These are phyloP conservation scores for Colletotrichum orbiculare DNA, from an alignment of 2,329 filamentous ascomycete species.

Conservation along the genomic window DNA sequence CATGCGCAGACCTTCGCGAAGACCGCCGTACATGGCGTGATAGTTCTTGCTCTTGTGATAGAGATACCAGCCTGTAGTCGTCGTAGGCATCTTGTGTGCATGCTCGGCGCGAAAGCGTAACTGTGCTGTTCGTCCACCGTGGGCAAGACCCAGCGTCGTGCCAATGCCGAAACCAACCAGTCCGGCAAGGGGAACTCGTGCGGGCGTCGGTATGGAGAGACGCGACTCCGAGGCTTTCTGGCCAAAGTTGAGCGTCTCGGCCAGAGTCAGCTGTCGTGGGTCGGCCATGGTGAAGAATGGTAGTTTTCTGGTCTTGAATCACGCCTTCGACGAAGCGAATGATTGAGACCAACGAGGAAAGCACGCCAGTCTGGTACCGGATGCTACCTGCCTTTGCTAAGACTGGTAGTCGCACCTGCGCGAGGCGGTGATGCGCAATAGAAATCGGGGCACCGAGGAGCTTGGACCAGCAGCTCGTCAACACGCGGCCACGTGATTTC, in stretches of 20 bases:
- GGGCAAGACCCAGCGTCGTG: conserved; percentile 74
- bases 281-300: conserved; percentile 21
- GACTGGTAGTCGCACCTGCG: too few relatives aligned
- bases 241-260: conserved; percentile 42
- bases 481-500: conserved; percentile 43
- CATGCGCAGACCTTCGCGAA: conserved; percentile 82
- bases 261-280: conserved; percentile 14
- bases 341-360: not conserved
- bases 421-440: not conserved
- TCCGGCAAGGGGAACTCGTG: conserved; percentile 74
- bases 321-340: too few relatives aligned
- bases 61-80: conserved; percentile 92
- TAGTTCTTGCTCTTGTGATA: conserved; percentile 99
- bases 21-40: conserved; percentile 79
- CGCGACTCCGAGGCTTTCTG: conserved; percentile 53
- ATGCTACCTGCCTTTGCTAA: not conserved
- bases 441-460: conserved; percentile 13
- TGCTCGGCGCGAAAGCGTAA: conserved; percentile 95
- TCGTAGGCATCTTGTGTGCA: conserved; percentile 88
- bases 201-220: conserved; percentile 71
- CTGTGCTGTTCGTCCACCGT: conserved; percentile 79
- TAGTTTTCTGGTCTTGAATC: too few relatives aligned
- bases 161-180: conserved; percentile 75
- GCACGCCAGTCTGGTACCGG: too few relatives aligned
- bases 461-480: conserved; percentile 19